phyloP scores from a whole-genome alignment of 768 basidiomycete genomes.

The Krasilnikovozyma curviuscula region DNA sequence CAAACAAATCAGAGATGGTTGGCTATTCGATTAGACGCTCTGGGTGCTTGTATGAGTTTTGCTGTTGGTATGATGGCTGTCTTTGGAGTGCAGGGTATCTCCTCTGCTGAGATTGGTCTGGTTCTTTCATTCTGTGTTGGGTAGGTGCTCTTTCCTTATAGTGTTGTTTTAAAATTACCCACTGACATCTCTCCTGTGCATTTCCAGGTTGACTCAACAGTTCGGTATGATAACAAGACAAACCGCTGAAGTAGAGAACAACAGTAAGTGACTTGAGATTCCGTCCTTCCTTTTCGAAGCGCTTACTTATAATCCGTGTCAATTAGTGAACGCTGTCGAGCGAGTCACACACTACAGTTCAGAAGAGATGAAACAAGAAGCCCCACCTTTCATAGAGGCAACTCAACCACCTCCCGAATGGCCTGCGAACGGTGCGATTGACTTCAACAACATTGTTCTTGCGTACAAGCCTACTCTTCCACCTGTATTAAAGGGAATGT shows the following conservation, averaged over 20 bases:
- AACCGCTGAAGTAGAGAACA: conserved; percentile 60
- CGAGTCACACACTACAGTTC: conserved; percentile 55
- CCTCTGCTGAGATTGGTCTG: not conserved
- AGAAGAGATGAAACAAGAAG: conserved; percentile 65
- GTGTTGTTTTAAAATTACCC: not conserved
- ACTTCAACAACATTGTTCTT: conserved; percentile 36
- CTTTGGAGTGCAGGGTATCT: conserved; percentile 1
- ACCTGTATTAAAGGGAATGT: no score
- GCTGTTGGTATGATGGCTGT: conserved; percentile 4
- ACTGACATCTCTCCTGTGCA: not conserved
- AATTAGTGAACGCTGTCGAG: conserved; percentile 1
- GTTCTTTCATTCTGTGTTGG: not conserved
- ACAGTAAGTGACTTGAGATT: conserved; percentile 47
- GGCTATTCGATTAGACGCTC: conserved; percentile 2
- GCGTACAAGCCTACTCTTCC: not conserved
- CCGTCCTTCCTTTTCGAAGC: not conserved
- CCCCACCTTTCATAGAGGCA: conserved; percentile 26
- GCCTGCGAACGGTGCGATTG: conserved; percentile 55
- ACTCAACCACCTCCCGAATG: conserved; percentile 42
- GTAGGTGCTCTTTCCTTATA: not conserved
- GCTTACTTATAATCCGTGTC: not conserved
- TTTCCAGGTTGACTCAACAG: not conserved
- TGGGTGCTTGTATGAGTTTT: conserved; percentile 5
- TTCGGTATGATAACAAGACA: conserved; percentile 15
- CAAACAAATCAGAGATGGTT: conserved; percentile 4